These are phyloP conservation scores for Candida awuae DNA, from an alignment of 805 yeast species.

Conservation along the genomic window DNA sequence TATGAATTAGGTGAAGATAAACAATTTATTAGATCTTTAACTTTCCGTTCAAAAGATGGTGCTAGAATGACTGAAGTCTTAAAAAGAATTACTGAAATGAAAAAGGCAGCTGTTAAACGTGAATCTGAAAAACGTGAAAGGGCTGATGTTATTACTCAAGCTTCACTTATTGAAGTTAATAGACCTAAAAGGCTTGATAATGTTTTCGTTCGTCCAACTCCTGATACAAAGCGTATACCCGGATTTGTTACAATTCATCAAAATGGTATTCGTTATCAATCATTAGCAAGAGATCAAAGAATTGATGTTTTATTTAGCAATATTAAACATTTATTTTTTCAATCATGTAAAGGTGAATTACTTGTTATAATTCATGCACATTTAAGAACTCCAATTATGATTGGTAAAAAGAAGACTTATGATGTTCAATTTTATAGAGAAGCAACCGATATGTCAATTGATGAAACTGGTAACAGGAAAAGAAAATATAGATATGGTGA, in stretches of 20 bases:
- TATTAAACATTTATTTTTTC: constrained; percentile 89
- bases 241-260: constrained; percentile 88
- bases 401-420: constrained; percentile 91
- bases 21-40: constrained; percentile 77
- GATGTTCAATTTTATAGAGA: constrained; percentile 96
- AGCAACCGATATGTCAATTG: constrained; percentile 92
- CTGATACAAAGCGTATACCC: constrained; percentile 93
- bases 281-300: constrained; percentile 78
- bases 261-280: constrained; percentile 91
- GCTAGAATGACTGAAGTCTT: constrained; percentile 86
- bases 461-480: constrained; percentile 92
- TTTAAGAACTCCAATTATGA: constrained; percentile 84
- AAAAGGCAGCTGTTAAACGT: constrained; percentile 82
- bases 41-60: constrained; percentile 82
- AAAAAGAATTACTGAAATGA: constrained; percentile 84
- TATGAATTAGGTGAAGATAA: constrained; percentile 85
- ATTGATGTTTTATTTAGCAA: constrained; percentile 85
- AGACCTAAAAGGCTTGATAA: constrained; percentile 82
- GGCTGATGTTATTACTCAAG: constrained; percentile 93
- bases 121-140: constrained; percentile 85
- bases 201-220: constrained; percentile 89
- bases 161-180: constrained; percentile 72
- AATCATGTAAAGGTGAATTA: constrained; percentile 91
- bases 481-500: constrained; percentile 87
- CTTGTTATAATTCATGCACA: constrained; percentile 90